These are phyloP conservation scores for Eucalyptus regnans DNA, from an alignment of 345 rosid species.

Conservation along the genomic window DNA sequence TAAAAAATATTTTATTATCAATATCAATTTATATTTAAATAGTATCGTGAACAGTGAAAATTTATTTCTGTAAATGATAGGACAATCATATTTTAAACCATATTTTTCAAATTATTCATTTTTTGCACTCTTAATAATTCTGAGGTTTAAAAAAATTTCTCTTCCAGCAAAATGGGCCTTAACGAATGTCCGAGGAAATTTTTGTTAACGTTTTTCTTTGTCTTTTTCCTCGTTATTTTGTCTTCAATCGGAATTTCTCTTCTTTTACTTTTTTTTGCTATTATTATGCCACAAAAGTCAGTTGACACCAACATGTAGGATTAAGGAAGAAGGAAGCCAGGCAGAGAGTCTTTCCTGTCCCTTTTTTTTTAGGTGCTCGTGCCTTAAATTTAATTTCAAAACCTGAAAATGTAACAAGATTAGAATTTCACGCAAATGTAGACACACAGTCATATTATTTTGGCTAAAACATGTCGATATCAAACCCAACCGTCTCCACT, in stretches of 20 bases:
- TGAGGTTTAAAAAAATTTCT: background rate
- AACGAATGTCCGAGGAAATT: background rate
- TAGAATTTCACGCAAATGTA: background rate
- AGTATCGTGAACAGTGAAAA: too few relatives aligned
- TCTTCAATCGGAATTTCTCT: background rate
- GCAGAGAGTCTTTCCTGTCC: background rate
- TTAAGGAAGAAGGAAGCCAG: background rate
- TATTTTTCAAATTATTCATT: fast-evolving
- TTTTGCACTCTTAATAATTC: fast-evolving
- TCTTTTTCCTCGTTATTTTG: background rate
- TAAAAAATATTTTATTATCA: too few relatives aligned
- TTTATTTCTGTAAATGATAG: background rate
- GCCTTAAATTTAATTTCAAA: background rate
- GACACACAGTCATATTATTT: fast-evolving
- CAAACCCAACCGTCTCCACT: fast-evolving
- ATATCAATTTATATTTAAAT: too few relatives aligned
- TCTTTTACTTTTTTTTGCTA: background rate
- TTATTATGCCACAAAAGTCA: background rate
- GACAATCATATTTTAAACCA: too few relatives aligned
- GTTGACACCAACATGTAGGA: background rate
- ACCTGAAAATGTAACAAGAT: background rate
- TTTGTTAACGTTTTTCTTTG: background rate
- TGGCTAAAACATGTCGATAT: background rate
- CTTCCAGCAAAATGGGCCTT: fast-evolving
- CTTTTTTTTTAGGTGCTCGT: background rate